These are phyloP conservation scores for Brassica juncea DNA, from an alignment of 345 rosid species.

Conservation along the genomic window DNA sequence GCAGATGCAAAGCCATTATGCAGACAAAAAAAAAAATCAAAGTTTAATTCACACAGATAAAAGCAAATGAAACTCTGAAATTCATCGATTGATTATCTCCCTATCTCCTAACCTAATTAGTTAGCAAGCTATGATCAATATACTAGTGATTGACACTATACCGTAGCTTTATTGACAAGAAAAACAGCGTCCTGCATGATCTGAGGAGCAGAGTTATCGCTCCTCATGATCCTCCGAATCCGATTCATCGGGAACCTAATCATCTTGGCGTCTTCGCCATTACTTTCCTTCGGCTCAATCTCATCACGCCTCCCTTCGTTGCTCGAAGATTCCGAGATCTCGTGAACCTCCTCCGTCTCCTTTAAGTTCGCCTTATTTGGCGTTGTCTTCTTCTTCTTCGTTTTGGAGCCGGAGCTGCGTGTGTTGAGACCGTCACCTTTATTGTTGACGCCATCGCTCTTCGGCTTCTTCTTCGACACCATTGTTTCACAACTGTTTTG, in stretches of 20 bases:
- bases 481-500: slow-evolving; percentile 16
- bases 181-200: slow-evolving; percentile 65
- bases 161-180: slow-evolving; percentile 81
- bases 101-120: background rate
- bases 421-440: background rate
- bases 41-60: slow-evolving; percentile 1
- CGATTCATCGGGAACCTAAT: slow-evolving; percentile 71
- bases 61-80: background rate
- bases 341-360: slow-evolving; percentile 25
- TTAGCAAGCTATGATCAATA: background rate
- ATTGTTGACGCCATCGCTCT: slow-evolving; percentile 20
- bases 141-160: slow-evolving; percentile 25
- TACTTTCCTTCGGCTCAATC: slow-evolving; percentile 17
- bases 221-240: slow-evolving; percentile 66
- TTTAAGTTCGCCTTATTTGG: background rate
- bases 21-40: background rate
- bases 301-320: slow-evolving; percentile 6
- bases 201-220: slow-evolving; percentile 43
- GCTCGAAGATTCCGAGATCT: slow-evolving; percentile 38
- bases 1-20: background rate
- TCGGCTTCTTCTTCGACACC: slow-evolving; percentile 39
- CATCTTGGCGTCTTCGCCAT: slow-evolving; percentile 45
- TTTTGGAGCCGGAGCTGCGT: slow-evolving; percentile 17
- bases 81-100: background rate
- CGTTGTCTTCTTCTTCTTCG: slow-evolving; percentile 23